phyloP scores from a whole-genome alignment of 306 rosid genomes.

The Vachellia pachyceras region DNA sequence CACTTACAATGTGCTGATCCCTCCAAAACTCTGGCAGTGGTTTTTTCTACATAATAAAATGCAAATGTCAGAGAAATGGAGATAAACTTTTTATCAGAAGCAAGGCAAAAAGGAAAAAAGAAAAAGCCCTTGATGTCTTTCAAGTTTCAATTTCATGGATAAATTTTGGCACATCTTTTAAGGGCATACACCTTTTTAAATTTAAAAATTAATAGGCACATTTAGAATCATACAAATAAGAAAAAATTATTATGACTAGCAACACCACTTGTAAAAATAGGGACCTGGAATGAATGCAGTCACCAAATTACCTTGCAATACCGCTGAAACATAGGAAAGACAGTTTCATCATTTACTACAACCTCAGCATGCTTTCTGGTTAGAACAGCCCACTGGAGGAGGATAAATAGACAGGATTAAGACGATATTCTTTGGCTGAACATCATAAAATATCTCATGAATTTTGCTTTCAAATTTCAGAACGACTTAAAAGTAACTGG shows the following conservation, averaged over 20 bases:
- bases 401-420: constrained; percentile 37
- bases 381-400: constrained; percentile 89
- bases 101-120: constrained; percentile 1
- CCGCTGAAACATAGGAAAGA: constrained; percentile 79
- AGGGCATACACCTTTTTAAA: constrained; percentile 5
- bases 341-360: constrained; percentile 74
- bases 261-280: constrained; percentile 21
- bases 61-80: constrained; percentile 41
- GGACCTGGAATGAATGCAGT: constrained; percentile 8
- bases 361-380: constrained; percentile 88
- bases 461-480: constrained; percentile 15
- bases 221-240: background rate
- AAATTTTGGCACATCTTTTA: constrained; percentile 18
- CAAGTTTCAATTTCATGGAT: constrained; percentile 26
- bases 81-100: constrained; percentile 12
- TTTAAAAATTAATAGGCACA: background rate
- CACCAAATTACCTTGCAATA: constrained; percentile 74
- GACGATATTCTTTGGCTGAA: constrained; percentile 18
- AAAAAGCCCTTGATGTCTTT: background rate
- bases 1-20: constrained; percentile 82
- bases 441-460: constrained; percentile 2
- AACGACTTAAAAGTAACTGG: constrained; percentile 29
- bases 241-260: constrained; percentile 8
- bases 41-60: constrained; percentile 70
- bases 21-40: constrained; percentile 99